Percentiles rank a stretch among this genome's conserved stretches.
Evolutionary conservation across 345 rosid genomes (phyloP).

Genomic region (Toxicodendron radicans): DNA sequence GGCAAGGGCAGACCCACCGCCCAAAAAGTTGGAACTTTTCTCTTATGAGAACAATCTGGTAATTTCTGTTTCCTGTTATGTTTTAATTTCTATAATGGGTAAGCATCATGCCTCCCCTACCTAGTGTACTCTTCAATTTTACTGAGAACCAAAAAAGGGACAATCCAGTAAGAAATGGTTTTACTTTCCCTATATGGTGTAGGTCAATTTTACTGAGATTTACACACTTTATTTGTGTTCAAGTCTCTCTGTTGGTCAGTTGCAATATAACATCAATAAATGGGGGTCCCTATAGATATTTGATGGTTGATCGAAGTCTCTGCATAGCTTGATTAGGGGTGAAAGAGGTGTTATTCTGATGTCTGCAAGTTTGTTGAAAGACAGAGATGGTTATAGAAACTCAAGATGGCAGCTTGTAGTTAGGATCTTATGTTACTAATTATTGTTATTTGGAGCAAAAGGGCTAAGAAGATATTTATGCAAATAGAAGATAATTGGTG

Average conservation of each 20-base stretch:
- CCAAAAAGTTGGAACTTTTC: constrained; percentile 67
- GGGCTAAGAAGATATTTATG: neutral
- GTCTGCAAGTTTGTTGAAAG: neutral
- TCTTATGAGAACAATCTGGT: constrained; percentile 79
- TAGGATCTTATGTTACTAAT: neutral
- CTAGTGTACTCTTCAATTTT: too few species aligned
- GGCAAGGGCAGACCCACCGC: constrained; percentile 49
- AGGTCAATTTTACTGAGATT: too few species aligned
- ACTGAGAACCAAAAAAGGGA: constrained; percentile 16
- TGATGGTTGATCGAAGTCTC: neutral
- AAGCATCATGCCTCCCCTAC: too few species aligned
- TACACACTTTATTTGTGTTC: neutral
- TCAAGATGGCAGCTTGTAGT: neutral
- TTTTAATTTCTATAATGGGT: too few species aligned
- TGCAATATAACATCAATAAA: neutral
- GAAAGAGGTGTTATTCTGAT: neutral
- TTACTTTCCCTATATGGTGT: neutral
- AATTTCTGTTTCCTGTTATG: too few species aligned
- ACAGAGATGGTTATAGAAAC: neutral
- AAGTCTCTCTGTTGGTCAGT: neutral
- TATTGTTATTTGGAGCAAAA: neutral
- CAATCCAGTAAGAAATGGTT: constrained; percentile 48
- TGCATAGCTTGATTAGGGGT: neutral
- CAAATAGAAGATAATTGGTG: neutral
- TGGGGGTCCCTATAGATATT: neutral